Percentiles rank a stretch among this genome's conserved stretches.
Evolutionary conservation across 108 stramenopile species (phyloP).

Genomic region (Skeletonema potamos): DNA sequence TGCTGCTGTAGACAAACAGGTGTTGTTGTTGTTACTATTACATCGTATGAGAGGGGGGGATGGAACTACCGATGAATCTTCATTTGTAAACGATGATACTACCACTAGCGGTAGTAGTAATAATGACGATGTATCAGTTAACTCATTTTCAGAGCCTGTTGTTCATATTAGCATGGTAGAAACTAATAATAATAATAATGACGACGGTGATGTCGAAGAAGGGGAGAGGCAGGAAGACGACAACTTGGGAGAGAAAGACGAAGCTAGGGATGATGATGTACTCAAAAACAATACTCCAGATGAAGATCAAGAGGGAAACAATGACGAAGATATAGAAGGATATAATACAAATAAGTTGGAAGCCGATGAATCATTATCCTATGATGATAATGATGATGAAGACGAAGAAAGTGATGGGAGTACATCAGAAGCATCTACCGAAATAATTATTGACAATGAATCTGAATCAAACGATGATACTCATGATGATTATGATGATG

Average conservation of each 20-base stretch:
- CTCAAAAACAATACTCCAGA: background rate
- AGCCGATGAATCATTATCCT: background rate
- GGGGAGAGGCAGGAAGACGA: background rate
- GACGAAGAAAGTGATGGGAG: background rate
- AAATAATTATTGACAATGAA: background rate
- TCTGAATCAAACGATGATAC: background rate
- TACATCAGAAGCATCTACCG: background rate
- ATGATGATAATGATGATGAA: slow-evolving; percentile 3
- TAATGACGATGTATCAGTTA: background rate
- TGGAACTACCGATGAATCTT: background rate
- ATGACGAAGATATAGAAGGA: too few species aligned
- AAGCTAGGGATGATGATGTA: background rate
- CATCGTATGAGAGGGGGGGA: slow-evolving; percentile 12
- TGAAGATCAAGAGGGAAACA: background rate
- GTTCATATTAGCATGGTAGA: slow-evolving; percentile 1
- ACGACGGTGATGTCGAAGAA: background rate
- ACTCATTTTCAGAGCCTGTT: background rate
- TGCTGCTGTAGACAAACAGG: background rate
- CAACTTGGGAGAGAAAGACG: too few species aligned
- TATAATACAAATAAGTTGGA: too few species aligned
- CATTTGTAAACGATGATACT: background rate
- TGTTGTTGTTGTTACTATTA: too few species aligned
- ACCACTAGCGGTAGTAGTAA: too few species aligned
- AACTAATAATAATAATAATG: too few species aligned
- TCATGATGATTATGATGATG: background rate